Base-by-base conservation (phyloP, 2,329 filamentous ascomycete genomes). In the Fusarium devonianum region DNA sequence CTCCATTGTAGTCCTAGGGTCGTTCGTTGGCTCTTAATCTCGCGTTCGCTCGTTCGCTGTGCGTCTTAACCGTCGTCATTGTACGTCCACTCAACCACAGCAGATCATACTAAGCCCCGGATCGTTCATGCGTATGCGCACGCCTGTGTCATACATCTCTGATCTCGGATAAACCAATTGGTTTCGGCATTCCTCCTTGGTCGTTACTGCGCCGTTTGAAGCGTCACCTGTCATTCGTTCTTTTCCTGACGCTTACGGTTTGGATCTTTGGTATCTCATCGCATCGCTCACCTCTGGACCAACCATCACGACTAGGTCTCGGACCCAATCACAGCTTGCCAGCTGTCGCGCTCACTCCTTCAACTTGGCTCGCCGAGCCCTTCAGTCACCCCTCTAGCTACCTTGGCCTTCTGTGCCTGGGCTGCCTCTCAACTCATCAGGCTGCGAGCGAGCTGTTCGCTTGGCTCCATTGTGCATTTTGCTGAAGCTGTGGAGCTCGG, bases 311-410 rank as follows among this genome's bases (percentile, higher is more conserved):
- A 60, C 49, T 22, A 37, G 40, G 49, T 40, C 52, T 32, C 38
- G 33, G 58, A 49, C 55, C 69, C 69, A 71, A 71, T 71, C 69
- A 71, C 55, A 63, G 60, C 60, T 44, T 62, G 69, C 69, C 69
- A 71, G 58, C 69, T 71, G 69, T 69, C 69, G 57, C 58, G 63
- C 63, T 42, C 53, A 42, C 52, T 50, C 59, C 54, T 53, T 66
- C 50, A 56, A 58, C 53, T 49, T 58, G 56, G 49, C 56, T 64
- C 37, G 50, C 56, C 30, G 54, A 37, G 49, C 58, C 57, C 50
- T 62, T 53, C 34, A 47, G 30, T 48, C 41, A 45, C 55, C 42
- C 48, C 39, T 62, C 52, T 44, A 45, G 42, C 43, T 41, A 42
- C 47, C 39, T 48, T 44, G 32, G 11, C 11, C 23, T 26, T n/a